Evolutionary conservation across 257 asterid genomes (phyloP).

Genomic region (Lavandula angustifolia): DNA sequence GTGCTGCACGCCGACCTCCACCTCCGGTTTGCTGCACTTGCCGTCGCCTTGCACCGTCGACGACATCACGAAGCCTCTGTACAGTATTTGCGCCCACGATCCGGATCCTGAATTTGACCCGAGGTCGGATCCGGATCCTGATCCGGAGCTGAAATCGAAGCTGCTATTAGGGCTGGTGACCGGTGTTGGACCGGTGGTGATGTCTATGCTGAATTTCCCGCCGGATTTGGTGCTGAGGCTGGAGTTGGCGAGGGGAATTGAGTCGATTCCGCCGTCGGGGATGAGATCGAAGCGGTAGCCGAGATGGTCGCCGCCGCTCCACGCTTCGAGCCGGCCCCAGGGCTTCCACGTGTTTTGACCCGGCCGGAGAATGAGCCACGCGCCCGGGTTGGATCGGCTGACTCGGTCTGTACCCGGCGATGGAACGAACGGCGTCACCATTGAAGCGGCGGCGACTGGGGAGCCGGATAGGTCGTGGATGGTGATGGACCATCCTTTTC

Average conservation of each 20-base stretch:
- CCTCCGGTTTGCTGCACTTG: constrained; percentile 72
- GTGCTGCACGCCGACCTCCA: constrained; percentile 92
- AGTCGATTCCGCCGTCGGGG: constrained; percentile 77
- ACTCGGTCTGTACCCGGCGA: constrained; percentile 77
- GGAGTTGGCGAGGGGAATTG: constrained; percentile 69
- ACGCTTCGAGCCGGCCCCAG: constrained; percentile 97
- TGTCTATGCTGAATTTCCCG: constrained; percentile 73
- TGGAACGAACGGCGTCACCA: constrained; percentile 96
- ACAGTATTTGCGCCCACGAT: constrained; percentile 73
- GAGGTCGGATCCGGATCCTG: constrained; percentile 57
- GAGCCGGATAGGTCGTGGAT: constrained; percentile 97
- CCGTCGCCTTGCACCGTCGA: constrained; percentile 76
- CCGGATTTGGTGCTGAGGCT: constrained; percentile 55
- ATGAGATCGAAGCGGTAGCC: constrained; percentile 91
- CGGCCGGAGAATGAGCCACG: constrained; percentile 95
- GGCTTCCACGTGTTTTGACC: constrained; percentile 88
- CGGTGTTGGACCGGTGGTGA: constrained; percentile 75
- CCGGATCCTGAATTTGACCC: constrained; percentile 78
- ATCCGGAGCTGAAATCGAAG: constrained; percentile 68
- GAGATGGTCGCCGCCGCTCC: constrained; percentile 66
- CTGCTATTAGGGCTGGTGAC: constrained; percentile 85
- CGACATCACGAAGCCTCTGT: constrained; percentile 89
- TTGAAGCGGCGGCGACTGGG: constrained; percentile 92
- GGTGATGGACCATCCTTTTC: constrained; percentile 98
- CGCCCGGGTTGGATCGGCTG: constrained; percentile 86